A percentile compares a stretch with the other conserved stretches of the same genome.
Evolutionary conservation across 257 asterid genomes (phyloP).

Genomic region (Agastache rugosa): DNA sequence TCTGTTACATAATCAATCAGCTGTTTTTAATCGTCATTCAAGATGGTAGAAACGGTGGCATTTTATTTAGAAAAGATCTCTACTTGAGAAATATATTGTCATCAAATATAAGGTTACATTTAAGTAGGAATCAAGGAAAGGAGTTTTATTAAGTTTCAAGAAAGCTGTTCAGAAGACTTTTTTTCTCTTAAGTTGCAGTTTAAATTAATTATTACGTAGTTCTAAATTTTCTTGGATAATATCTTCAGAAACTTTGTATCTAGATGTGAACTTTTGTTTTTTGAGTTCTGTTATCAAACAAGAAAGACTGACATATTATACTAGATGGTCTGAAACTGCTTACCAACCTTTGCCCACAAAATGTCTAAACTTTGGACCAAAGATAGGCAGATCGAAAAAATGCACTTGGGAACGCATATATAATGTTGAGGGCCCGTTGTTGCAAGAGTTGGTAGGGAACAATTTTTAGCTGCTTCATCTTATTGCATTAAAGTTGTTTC

Average conservation of each 20-base stretch:
- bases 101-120: too few relatives aligned
- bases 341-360: neutral
- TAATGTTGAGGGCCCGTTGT: neutral
- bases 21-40: neutral
- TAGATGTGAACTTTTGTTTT: neutral
- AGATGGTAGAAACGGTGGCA: neutral
- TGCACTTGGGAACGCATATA: neutral
- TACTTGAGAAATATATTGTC: neutral
- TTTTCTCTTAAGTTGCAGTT: too few relatives aligned
- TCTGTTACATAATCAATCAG: neutral
- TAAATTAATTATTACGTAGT: too few relatives aligned
- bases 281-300: neutral
- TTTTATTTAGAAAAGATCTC: neutral
- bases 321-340: neutral
- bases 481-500: neutral
- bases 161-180: too few relatives aligned
- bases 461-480: neutral
- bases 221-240: too few relatives aligned
- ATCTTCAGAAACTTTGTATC: neutral
- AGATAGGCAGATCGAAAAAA: neutral
- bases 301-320: neutral
- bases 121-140: neutral
- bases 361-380: neutral
- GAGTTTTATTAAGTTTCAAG: neutral
- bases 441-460: conserved; percentile 20